Conservation (phyloP, 2,329 filamentous ascomycete species). For the Podosphaera xanthii region DNA sequence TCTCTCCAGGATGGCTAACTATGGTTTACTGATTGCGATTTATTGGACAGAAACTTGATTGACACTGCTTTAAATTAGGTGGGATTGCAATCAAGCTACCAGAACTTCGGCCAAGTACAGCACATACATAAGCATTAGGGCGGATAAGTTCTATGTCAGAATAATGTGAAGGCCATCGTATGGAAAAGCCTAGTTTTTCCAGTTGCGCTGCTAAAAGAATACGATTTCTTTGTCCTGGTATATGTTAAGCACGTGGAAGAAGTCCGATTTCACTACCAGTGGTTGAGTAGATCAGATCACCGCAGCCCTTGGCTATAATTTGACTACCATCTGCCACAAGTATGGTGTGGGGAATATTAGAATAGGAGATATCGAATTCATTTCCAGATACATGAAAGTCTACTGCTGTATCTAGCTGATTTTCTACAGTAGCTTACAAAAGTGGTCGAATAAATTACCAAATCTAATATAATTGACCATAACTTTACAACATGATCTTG, state of each 20-base stretch:
- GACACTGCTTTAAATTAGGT: not conserved
- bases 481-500: too few species aligned
- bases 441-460: too few species aligned
- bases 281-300: not conserved
- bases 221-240: not conserved
- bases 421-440: too few species aligned
- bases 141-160: not conserved
- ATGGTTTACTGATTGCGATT: not conserved
- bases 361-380: not conserved
- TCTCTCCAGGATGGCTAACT: too few species aligned
- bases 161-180: not conserved
- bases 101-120: not conserved
- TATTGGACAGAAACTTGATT: not conserved
- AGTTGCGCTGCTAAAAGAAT: not conserved
- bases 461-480: too few species aligned
- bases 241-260: not conserved
- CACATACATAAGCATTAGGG: not conserved
- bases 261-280: not conserved
- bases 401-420: not conserved
- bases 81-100: not conserved
- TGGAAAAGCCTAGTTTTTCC: not conserved
- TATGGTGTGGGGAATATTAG: not conserved
- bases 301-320: not conserved
- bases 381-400: not conserved
- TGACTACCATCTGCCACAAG: not conserved